Base-by-base conservation (phyloP, 306 rosid species). In the Erythrophleum fordii region DNA sequence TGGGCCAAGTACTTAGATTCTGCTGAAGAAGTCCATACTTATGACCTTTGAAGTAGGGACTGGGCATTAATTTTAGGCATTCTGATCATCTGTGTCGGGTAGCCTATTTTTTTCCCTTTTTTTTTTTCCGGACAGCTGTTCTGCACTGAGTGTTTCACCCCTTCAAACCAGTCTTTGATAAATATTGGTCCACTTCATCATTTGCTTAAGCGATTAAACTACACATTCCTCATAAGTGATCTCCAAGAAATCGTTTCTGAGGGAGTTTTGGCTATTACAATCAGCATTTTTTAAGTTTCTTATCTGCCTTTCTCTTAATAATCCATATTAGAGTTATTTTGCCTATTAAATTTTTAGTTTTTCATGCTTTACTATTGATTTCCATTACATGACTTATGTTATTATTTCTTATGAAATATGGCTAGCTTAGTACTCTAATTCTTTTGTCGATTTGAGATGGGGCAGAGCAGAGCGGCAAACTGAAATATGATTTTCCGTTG, bases 181-280 rank as follows among this genome's bases (percentile, higher is more conserved):
- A 62, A 28, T 61, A 5, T 41, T 2, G 22, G 11, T 61, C 68
- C 46, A 20, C 56, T 44, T 34, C 64, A 20, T 72, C 48, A 25
- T 39, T 26, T 46, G 35, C 49, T 28, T 34, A 44, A 28, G 52
- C 18, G 29, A 59, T 45, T 22, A 52, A 39, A 23, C 67, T 26
- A 13, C 13, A n/a, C 45, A 8, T 44, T 23, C 18, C 17, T 51
- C 49, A 16, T 22, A 29, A 60, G 56, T 73, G 34, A 25, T 77
- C 35, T 39, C 62, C 34, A 29, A 52, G 12, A 67, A 82, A 46
- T 69, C 67, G 64, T 82, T 77, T 58, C 25, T 42, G 35, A 81
- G 29, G 55, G 11, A 59, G 34, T 71, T 53, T 44, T 52, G 55
- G 14, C 9, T 65, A 42, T 56, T 35, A 42, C 70, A 68, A 4